Conservation (phyloP, 805 yeast genomes). For the Teunomyces atbi region DNA sequence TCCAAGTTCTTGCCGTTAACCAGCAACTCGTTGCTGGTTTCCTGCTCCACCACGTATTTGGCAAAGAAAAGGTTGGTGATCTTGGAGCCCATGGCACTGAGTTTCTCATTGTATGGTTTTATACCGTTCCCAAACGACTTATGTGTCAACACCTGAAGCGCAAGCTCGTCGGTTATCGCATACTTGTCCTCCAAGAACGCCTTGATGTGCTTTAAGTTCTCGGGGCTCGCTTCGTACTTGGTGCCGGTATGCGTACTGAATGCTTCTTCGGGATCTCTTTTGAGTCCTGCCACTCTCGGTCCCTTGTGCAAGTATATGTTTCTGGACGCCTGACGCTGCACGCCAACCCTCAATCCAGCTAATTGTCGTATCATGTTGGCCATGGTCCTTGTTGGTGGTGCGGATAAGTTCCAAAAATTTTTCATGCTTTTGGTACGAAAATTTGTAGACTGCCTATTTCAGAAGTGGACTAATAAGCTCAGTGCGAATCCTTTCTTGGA, state of each 20-base stretch:
- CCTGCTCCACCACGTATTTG: conserved; percentile 37
- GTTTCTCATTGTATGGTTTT: conserved; percentile 85
- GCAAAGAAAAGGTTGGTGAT: conserved; percentile 51
- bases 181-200: conserved; percentile 47
- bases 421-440: conserved; percentile 4
- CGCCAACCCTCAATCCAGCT: conserved; percentile 6
- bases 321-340: conserved; percentile 16
- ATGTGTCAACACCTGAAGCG: conserved; percentile 84
- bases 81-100: conserved; percentile 70
- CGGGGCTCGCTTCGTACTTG: conserved; percentile 51
- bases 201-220: conserved; percentile 50
- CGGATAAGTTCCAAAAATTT: neutral
- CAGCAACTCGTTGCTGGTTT: conserved; percentile 25
- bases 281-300: conserved; percentile 65
- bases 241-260: conserved; percentile 32
- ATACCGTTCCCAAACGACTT: conserved; percentile 92
- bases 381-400: neutral
- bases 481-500: neutral
- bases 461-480: neutral
- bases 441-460: conserved; percentile 1
- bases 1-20: conserved; percentile 55
- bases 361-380: conserved; percentile 15
- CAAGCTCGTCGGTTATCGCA: conserved; percentile 55
- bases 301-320: conserved; percentile 45
- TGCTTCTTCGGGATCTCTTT: conserved; percentile 63